Evolutionary conservation across 2,329 filamentous ascomycete genomes (phyloP), one percentile per base, ranked within the genome.

Genomic region (Arthrobotrys musiformis): DNA sequence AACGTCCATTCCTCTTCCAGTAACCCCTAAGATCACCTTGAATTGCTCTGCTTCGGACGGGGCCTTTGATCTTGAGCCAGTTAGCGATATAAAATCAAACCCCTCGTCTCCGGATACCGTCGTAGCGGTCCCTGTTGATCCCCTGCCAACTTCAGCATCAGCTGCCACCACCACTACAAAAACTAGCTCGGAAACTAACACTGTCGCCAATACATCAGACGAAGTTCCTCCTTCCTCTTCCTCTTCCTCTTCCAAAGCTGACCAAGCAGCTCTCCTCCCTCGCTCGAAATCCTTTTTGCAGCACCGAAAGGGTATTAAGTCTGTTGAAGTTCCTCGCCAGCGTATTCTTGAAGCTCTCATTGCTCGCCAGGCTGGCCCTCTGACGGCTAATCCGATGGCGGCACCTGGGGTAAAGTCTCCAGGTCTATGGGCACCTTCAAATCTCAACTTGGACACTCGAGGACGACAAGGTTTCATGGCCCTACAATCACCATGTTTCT

Each of bases 401-500:
- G 72, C 73, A 15, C 56, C 66, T 11, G 46, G 50, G 26, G 60
- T 69, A 15, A 44, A 56, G 30, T 61, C 52, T 26, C 66, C 73
- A 28, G 66, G 73, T 28, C 35, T 77, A 19, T 70, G 66, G 66
- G 52, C 66, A 26, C 66, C 73, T 13, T 61, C 60, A 28, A 77
- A 60, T 26, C 56, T 77, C 37, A 66, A 17, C 30, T 82, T 17
- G 83, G 84, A 15, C 83, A 85, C 6, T 82, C 66, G 60, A 26
- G 22, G 33, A 13, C 61, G 66, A 33, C 28, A 60, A 6, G 73
- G 50, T 6, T 48, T 70, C 15, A 19, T 35, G 9, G 87, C 91
- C 8, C 86, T 98, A 64, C 91, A 94, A 81, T 97, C 94, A 50
- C 95, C 95, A 13, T 99, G 95, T 85, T 99, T 97, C 85, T 98